Conservation (phyloP, 2,329 filamentous ascomycete genomes). For the Trichoderma simmonsii region DNA sequence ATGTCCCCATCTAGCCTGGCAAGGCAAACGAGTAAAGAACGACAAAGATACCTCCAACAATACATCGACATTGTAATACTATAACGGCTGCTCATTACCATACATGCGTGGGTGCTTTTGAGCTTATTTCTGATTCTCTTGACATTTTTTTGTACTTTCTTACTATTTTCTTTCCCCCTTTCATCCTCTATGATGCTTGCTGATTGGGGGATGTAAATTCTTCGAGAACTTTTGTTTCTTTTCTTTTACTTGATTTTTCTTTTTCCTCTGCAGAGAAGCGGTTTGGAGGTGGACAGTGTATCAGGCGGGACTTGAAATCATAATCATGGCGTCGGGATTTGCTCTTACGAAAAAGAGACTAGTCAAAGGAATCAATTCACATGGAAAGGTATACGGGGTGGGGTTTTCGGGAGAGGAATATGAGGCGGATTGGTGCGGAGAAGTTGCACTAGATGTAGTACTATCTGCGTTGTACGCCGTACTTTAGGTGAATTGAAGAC, state of each 20-base stretch:
- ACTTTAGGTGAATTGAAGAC: not conserved
- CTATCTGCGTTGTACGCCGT: not conserved
- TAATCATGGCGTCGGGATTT: constrained; percentile 20
- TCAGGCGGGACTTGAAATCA: constrained; percentile 36
- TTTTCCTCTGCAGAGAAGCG: constrained; percentile 5
- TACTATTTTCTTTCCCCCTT: constrained; percentile 17
- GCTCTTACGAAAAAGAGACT: constrained; percentile 15
- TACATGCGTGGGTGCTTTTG: not conserved
- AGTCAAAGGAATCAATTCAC: not conserved
- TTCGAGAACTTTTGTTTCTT: not conserved
- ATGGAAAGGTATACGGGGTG: not conserved
- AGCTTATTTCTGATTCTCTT: constrained; percentile 19
- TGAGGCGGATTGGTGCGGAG: constrained; percentile 3
- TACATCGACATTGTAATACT: constrained; percentile 19
- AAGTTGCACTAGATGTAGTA: not conserved
- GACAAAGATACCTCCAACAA: constrained; percentile 7
- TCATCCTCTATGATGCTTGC: not conserved
- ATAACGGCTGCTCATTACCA: constrained; percentile 8
- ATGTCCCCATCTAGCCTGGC: not conserved
- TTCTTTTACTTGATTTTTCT: not conserved
- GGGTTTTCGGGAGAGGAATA: not conserved
- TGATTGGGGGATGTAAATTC: not conserved
- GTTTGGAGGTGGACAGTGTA: constrained; percentile 24
- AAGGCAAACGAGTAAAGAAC: not conserved
- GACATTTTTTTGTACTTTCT: constrained; percentile 11